Percentiles rank a stretch among this genome's conserved stretches.
phyloP scores from a whole-genome alignment of 2,329 filamentous ascomycete species.

The Phaeophleospora eucalypticola region DNA sequence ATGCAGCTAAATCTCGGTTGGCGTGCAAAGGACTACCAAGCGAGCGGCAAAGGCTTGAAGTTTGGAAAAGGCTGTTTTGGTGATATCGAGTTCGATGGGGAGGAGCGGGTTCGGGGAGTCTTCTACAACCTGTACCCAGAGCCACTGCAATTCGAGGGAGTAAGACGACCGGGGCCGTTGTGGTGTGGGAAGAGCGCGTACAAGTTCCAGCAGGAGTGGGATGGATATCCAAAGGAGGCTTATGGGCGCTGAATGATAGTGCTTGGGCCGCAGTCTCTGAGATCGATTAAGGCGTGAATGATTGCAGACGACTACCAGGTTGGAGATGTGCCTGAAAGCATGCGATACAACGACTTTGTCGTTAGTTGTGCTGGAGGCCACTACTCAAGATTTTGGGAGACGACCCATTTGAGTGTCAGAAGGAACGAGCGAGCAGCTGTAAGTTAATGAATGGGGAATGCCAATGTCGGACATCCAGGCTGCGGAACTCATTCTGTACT shows the following conservation, averaged over 20 bases:
- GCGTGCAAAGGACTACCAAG: conserved; percentile 31
- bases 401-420: too few species aligned
- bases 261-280: too few species aligned
- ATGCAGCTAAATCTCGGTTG: conserved; percentile 24
- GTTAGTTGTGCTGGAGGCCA: too few species aligned
- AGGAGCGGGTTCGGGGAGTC: conserved; percentile 17
- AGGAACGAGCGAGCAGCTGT: too few species aligned
- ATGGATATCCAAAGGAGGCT: conserved; percentile 24
- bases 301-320: too few species aligned
- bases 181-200: conserved; percentile 21
- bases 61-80: conserved; percentile 36
- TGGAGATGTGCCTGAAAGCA: too few species aligned
- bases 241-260: conserved; percentile 29
- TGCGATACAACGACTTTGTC: too few species aligned
- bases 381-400: too few species aligned
- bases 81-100: conserved; percentile 29
- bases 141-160: conserved; percentile 28
- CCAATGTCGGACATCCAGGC: too few species aligned
- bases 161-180: conserved; percentile 20
- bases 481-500: too few species aligned
- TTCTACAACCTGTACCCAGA: conserved; percentile 30
- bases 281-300: too few species aligned
- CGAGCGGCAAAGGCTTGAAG: conserved; percentile 15
- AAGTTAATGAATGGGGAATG: too few species aligned
- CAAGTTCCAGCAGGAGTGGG: conserved; percentile 30